These are phyloP conservation scores for Mycena pura DNA, from an alignment of 768 basidiomycete genomes.

Conservation along the genomic window DNA sequence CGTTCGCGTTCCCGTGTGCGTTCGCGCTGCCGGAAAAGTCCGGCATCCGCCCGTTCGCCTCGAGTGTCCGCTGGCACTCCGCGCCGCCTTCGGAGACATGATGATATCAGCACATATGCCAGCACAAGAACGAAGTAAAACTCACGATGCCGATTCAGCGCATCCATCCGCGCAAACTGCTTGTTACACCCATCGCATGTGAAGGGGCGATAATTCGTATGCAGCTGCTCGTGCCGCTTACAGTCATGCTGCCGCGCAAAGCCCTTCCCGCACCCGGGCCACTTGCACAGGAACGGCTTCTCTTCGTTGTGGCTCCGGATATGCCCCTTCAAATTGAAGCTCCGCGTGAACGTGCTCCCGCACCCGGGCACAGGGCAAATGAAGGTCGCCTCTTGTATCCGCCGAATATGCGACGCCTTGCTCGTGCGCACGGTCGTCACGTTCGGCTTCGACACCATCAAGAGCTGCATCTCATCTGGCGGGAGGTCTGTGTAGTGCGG, in stretches of 20 bases:
- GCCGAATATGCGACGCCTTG: conserved; percentile 80
- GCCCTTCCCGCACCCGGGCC: conserved; percentile 91
- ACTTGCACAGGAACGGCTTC: conserved; percentile 91
- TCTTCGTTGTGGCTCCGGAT: conserved; percentile 94
- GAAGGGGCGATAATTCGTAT: conserved; percentile 90
- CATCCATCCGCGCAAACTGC: conserved; percentile 94
- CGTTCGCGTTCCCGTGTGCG: too few relatives aligned
- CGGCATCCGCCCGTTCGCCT: conserved; percentile 31
- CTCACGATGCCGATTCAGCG: conserved; percentile 90
- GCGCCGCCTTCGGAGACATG: conserved; percentile 74
- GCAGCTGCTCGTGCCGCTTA: conserved; percentile 93
- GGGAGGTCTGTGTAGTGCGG: conserved; percentile 57
- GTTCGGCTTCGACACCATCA: conserved; percentile 63
- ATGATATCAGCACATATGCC: conserved; percentile 31
- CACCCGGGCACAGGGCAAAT: conserved; percentile 63
- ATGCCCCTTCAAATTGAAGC: conserved; percentile 97
- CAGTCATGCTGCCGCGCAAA: conserved; percentile 97
- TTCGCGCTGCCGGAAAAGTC: conserved; percentile 62
- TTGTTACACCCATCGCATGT: conserved; percentile 91
- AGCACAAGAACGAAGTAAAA: conserved; percentile 25
- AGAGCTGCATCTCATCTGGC: neutral
- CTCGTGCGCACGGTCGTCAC: conserved; percentile 92
- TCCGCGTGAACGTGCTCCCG: conserved; percentile 87
- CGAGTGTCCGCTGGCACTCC: conserved; percentile 63
- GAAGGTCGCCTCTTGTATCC: conserved; percentile 88